Base-by-base conservation (phyloP, 768 basidiomycete species). In the Postia placenta region DNA sequence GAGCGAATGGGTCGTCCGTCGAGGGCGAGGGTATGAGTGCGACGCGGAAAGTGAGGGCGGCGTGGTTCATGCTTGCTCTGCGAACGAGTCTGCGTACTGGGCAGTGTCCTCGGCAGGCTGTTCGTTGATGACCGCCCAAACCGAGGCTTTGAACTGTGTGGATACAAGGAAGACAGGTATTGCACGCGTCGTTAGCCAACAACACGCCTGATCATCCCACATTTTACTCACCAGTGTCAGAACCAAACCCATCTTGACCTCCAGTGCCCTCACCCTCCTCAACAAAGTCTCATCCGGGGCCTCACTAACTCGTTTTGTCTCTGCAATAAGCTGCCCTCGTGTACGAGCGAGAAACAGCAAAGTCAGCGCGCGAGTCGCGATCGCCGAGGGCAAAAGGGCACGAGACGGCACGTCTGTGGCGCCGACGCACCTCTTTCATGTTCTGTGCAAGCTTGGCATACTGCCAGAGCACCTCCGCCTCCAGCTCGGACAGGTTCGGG, bases 191-290 rank as follows among this genome's bases (percentile, higher is more conserved):
- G 30, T 17, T 27, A 23, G 12, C 19, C 24, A 14, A 2, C 5
- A n/a, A n/a, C n/a, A n/a, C n/a, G n/a, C n/a, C 7, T 33, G 30
- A 33, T 33, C 30, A 7, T 17, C 17, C 7, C 23, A 20, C 12
- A 33, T 15, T 33, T 33, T 20, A 69, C 80, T 55, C 61, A 93
- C 93, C 66, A 99, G 69, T 0, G 94, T 98, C 64, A 97, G 68
- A 0, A 97, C 93, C 47, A 99, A 74, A 6, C 89, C 91, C 87
- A 99, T 92, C 67, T 96, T 95, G 65, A 87, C 81, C 62, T 98
- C 95, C 40, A 99, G 71, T 5, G 80, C 74, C 30, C 93, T 75
- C 24, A 99, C 69, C 45, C 85, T 83, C 44, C 76, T 73, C 25
- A 97, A 70, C 60, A 97, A 75, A 45, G 73, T 71, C 52, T 87